A percentile compares a stretch with the other conserved stretches of the same genome.
These are phyloP conservation scores for Penicillium ucsense DNA, from an alignment of 495 filamentous ascomycete genomes.

Conservation along the genomic window DNA sequence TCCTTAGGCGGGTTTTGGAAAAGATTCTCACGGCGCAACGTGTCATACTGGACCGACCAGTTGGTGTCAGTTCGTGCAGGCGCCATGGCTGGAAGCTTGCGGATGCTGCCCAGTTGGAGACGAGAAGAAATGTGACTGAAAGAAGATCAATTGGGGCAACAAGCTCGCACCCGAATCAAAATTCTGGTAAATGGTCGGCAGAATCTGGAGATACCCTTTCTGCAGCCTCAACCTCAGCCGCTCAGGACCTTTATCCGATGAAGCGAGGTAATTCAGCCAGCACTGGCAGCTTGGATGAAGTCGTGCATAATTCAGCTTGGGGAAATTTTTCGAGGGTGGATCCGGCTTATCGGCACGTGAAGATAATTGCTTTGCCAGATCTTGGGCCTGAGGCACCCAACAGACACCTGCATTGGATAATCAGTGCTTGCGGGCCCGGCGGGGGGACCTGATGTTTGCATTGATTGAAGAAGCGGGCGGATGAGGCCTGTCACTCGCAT, in stretches of 20 bases:
- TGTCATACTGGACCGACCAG: slow-evolving; percentile 79
- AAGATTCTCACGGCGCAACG: slow-evolving; percentile 69
- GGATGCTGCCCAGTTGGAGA: slow-evolving; percentile 8
- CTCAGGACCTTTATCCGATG: slow-evolving; percentile 7
- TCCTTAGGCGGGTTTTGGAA: slow-evolving; percentile 83
- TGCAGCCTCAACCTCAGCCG: slow-evolving; percentile 7
- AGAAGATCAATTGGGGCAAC: not conserved
- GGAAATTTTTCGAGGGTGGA: slow-evolving; percentile 43
- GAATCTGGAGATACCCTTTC: slow-evolving; percentile 4
- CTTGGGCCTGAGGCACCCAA: not conserved
- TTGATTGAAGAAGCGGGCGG: too few relatives aligned
- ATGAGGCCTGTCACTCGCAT: too few relatives aligned
- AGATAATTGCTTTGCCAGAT: slow-evolving; percentile 20
- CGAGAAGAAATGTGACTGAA: slow-evolving; percentile 3
- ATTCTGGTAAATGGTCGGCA: not conserved
- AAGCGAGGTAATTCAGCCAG: slow-evolving; percentile 17
- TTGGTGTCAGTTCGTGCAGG: slow-evolving; percentile 51
- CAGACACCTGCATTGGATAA: not conserved
- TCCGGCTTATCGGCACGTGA: slow-evolving; percentile 38
- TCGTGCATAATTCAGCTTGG: slow-evolving; percentile 16
- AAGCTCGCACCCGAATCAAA: not conserved
- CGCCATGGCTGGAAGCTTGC: slow-evolving; percentile 28
- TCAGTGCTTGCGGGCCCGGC: not conserved
- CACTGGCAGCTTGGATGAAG: slow-evolving; percentile 22
- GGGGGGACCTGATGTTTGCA: not conserved